A percentile compares a stretch with the other conserved stretches of the same genome.
Conservation (phyloP, 164 flowering plant species). For the Santalum album region DNA sequence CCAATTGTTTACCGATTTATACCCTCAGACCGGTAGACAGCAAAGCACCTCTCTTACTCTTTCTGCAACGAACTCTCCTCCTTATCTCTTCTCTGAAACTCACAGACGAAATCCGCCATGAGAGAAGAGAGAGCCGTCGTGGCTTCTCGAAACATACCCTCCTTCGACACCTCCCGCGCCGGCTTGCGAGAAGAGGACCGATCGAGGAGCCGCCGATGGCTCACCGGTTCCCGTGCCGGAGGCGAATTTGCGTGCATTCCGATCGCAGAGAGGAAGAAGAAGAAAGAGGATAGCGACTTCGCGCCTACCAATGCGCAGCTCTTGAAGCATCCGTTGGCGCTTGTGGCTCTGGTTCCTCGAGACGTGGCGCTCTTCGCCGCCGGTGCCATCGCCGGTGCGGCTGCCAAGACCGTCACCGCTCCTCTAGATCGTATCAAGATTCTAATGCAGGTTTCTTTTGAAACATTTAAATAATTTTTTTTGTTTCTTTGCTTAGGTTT, state of each 20-base stretch:
- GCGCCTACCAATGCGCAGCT: conserved; percentile 47
- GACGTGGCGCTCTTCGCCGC: conserved; percentile 76
- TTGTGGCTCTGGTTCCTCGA: conserved; percentile 56
- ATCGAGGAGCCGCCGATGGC: conserved; percentile 9
- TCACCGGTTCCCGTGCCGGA: conserved; percentile 7
- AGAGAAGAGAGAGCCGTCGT: conserved; percentile 24
- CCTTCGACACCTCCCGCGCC: conserved; percentile 13
- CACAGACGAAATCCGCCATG: conserved; percentile 17
- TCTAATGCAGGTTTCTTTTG: conserved; percentile 64
- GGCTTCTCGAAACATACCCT: conserved; percentile 26
- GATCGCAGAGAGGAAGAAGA: conserved; percentile 24
- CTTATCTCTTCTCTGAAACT: not conserved
- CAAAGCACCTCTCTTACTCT: not conserved
- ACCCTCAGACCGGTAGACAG: too few species aligned
- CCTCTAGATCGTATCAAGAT: conserved; percentile 88
- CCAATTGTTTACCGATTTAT: too few species aligned
- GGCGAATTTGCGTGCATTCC: conserved; percentile 40
- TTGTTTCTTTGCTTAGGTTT: not conserved
- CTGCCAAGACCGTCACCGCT: conserved; percentile 80
- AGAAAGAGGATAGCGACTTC: conserved; percentile 31
- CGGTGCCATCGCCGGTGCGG: conserved; percentile 85
- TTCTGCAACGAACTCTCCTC: not conserved
- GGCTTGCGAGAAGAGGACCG: not conserved
- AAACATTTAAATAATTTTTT: too few species aligned
- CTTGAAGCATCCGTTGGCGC: conserved; percentile 70